Conservation (phyloP, 2,329 filamentous ascomycete species). For the Sclerotinia trifoliorum region DNA sequence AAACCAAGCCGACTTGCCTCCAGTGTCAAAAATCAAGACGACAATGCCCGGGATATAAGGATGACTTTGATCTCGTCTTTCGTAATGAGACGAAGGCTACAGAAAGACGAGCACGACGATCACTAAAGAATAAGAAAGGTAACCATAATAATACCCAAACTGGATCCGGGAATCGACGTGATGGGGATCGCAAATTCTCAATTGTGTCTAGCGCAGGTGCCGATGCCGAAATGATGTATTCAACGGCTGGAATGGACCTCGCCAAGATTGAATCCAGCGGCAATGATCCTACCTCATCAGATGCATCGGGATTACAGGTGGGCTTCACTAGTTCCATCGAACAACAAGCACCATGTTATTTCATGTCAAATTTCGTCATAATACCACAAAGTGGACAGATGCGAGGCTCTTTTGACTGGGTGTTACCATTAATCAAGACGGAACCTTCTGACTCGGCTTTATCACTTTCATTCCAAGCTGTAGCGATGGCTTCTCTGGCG, state of each 20-base stretch:
- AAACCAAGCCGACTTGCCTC: conserved; percentile 63
- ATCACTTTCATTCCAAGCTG: conserved; percentile 57
- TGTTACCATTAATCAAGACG: conserved; percentile 54
- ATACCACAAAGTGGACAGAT: conserved; percentile 51
- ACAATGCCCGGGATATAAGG: conserved; percentile 65
- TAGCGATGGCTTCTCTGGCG: conserved; percentile 56
- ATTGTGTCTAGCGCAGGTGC: not conserved
- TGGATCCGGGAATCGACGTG: not conserved
- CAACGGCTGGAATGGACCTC: not conserved
- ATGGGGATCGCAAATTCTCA: conserved; percentile 22
- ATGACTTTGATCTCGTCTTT: conserved; percentile 71
- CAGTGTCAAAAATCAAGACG: conserved; percentile 64
- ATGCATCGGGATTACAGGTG: not conserved
- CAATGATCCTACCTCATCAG: conserved; percentile 36
- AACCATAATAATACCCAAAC: not conserved
- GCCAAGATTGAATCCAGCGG: conserved; percentile 20
- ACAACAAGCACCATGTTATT: conserved; percentile 57
- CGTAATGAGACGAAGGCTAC: conserved; percentile 70
- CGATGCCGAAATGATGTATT: not conserved
- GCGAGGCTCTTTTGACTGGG: conserved; percentile 58
- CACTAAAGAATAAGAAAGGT: conserved; percentile 49
- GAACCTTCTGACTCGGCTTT: conserved; percentile 49
- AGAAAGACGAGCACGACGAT: conserved; percentile 59
- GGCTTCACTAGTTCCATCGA: conserved; percentile 50
- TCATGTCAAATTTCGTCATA: conserved; percentile 60